phyloP scores from a whole-genome alignment of 371 early-diverging fungal species.

The Haplosporangium sp. region DNA sequence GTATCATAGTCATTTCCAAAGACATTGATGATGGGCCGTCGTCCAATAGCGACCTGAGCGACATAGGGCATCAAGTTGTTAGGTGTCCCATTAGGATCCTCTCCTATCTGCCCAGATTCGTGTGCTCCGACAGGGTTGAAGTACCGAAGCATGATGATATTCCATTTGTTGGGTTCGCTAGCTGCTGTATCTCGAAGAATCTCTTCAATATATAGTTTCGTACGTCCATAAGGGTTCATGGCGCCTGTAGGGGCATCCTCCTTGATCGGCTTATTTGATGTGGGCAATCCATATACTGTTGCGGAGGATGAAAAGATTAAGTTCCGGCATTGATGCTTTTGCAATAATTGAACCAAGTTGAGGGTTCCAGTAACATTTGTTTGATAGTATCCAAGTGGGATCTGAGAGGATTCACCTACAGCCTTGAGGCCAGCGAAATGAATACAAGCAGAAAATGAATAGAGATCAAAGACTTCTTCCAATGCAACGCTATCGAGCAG shows the following conservation, averaged over 20 bases:
- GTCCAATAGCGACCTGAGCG: slow-evolving; percentile 84
- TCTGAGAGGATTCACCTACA: slow-evolving; percentile 85
- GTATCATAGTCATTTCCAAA: slow-evolving; percentile 90
- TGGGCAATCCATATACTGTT: slow-evolving; percentile 82
- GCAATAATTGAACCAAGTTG: slow-evolving; percentile 76
- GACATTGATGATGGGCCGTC: slow-evolving; percentile 78
- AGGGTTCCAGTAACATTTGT: slow-evolving; percentile 88
- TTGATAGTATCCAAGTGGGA: slow-evolving; percentile 90
- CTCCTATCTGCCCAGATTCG: slow-evolving; percentile 87
- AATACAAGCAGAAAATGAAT: slow-evolving; percentile 80
- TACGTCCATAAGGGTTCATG: slow-evolving; percentile 89
- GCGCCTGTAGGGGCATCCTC: slow-evolving; percentile 73
- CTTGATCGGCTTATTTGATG: slow-evolving; percentile 62
- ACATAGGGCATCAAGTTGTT: slow-evolving; percentile 93
- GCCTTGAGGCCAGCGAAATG: slow-evolving; percentile 95
- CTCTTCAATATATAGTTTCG: slow-evolving; percentile 86
- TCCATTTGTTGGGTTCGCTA: slow-evolving; percentile 44
- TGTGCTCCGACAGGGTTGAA: slow-evolving; percentile 96
- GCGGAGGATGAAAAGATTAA: slow-evolving; percentile 92
- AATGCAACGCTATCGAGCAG: slow-evolving; percentile 58
- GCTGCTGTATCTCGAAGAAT: slow-evolving; percentile 74
- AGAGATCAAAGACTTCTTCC: slow-evolving; percentile 68
- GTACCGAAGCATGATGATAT: slow-evolving; percentile 66
- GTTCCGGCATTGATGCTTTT: slow-evolving; percentile 71
- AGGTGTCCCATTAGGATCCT: slow-evolving; percentile 86